Evolutionary conservation across 2,329 filamentous ascomycete species (phyloP), one percentile per base, ranked within the genome.

Genomic region (Paraphaeosphaeria sporulosa): DNA sequence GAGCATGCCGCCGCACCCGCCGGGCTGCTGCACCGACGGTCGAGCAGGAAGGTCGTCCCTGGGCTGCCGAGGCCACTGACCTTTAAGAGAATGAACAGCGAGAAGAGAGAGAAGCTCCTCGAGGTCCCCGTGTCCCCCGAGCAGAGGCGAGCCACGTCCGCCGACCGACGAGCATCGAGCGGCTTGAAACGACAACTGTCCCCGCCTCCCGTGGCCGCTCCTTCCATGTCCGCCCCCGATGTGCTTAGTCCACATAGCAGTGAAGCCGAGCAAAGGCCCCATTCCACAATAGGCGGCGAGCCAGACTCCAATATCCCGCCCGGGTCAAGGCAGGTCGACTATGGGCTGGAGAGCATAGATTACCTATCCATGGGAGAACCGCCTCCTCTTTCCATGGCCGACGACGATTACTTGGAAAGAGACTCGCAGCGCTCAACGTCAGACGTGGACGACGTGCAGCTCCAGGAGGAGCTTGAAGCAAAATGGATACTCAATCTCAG

Each of bases 401-500:
- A 62, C 17, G 74, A 74, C 32, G 63, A 71, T 12, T 72, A 69
- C 62, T 68, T 65, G 44, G 73, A 76, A 43, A 66, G 70, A 36
- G 74, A 73, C 19, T 71, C 72, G 19, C 74, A 73, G 21, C 72
- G 66, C 30, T 75, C 76, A 19, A 69, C 69, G 8, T 73, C 74
- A 2, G 74, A 72, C 32, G 67, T 79, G 13, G 80, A 91, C 70
- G 87, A 90, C 55, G 81, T 83, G 55, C 83, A 87, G 69, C 85
- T 97, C 65, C 87, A 90, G 65, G 87, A 91, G 64, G 94, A 98
- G 77, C 85, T 97, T 57, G 93, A 97, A 72, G 87, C 85, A 62
- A 89, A 87, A 71, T 99, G 95, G 95, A 98, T 99, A 61, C 83
- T 99, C 68, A 99, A 99, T 73, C 85, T 98, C 61, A 97, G 93